Evolutionary conservation across 306 rosid species (phyloP), one percentile per base, ranked within the genome.

Genomic region (Oxytropis ochrocephala): DNA sequence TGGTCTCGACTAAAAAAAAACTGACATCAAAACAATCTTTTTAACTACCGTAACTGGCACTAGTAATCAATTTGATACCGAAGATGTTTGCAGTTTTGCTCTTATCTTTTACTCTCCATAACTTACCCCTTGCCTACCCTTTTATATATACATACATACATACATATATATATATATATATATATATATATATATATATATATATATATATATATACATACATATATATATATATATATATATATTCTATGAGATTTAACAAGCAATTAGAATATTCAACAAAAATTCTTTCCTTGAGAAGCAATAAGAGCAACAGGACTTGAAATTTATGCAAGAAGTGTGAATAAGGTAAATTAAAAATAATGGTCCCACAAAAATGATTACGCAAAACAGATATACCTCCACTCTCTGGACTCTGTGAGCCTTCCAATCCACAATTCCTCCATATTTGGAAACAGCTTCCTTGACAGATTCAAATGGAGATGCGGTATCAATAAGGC

Each of bases 371-470:
- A 33, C 33, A 35, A 53, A 43, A 47, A 57, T 8, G 11, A 77
- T 27, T 47, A 65, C 38, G 64, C 54, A 80, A 30, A 43, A 57
- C 10, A 74, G 59, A 59, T 47, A 67, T 86, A 89, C 99, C 97
- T 91, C 96, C 53, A 89, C 96, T 39, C 95, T 89, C 73, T 85
- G 95, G 67, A 87, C 78, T 81, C 84, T 87, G 67, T 95, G 99
- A 60, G 97, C 97, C 83, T 95, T 95, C 99, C 99, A 95, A 78
- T 95, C 97, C 67, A 91, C 95, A 86, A 91, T 95, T 64, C 97
- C 97, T 77, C 99, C 99, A 80, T 86, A 91, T 78, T 89, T 95
- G 51, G 99, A 89, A 75, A 95, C 99, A 59, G 96, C 99, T 81
- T 86, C 96, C 82, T 95, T 91, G 72, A 95, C 99, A 59, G 99